Percentiles rank a stretch among this genome's conserved stretches.
These are phyloP conservation scores for Leccinum pachyderme DNA, from an alignment of 1,284 basidiomycete genomes.

Conservation along the genomic window DNA sequence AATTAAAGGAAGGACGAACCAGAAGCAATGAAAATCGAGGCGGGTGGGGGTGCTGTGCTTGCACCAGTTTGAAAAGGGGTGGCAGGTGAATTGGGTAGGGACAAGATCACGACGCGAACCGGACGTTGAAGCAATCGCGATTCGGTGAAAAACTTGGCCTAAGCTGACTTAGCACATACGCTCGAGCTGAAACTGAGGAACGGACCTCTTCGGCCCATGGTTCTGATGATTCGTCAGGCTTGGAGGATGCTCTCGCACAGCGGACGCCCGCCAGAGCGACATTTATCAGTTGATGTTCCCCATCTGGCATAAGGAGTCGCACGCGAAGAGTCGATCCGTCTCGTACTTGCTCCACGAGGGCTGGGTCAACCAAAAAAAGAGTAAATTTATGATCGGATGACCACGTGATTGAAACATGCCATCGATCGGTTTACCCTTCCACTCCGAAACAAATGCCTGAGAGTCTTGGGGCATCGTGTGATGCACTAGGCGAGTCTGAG, in stretches of 20 bases:
- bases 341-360: constrained; percentile 90
- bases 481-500: constrained; percentile 69
- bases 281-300: constrained; percentile 86
- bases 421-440: constrained; percentile 88
- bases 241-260: constrained; percentile 68
- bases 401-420: constrained; percentile 45
- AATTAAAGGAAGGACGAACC: constrained; percentile 42
- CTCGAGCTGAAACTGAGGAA: background rate
- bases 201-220: constrained; percentile 82
- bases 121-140: constrained; percentile 86
- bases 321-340: constrained; percentile 92
- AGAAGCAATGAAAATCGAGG: constrained; percentile 87
- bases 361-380: constrained; percentile 40
- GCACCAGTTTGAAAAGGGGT: constrained; percentile 77
- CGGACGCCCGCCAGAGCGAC: constrained; percentile 86
- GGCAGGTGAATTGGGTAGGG: constrained; percentile 79
- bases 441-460: constrained; percentile 84
- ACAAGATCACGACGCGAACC: constrained; percentile 86
- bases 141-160: constrained; percentile 96
- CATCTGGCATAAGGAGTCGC: constrained; percentile 84
- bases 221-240: constrained; percentile 77
- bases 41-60: constrained; percentile 63
- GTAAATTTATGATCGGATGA: background rate
- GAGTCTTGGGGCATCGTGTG: constrained; percentile 91
- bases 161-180: constrained; percentile 13